Evolutionary conservation across 2,329 filamentous ascomycete species (phyloP), one percentile per base, ranked within the genome.

Genomic region (Clonostachys rosea): DNA sequence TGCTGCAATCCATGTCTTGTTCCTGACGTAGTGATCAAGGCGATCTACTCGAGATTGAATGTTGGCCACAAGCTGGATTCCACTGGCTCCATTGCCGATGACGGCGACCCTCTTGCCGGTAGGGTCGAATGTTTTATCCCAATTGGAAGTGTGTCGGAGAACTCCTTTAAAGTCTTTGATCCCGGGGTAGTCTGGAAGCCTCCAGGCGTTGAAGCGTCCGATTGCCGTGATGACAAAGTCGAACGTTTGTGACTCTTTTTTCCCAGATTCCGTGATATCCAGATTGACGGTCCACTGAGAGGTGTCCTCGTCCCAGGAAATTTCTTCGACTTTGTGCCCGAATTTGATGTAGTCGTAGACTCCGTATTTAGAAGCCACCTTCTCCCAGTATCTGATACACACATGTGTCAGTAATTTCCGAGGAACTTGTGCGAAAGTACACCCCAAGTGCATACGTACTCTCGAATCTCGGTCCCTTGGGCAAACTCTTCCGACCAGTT

Each of bases 401-500:
- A 30, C 24, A 30, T 10, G 24, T 30, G 9, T 30, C 24, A 30
- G 24, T 8, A 8, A 30, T 10, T 30, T 10, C 2, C 4, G 24
- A 30, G 24, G 3, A 30, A 10, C 24, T 4, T 10, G 9, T 30
- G 24, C 10, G 9, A 10, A 8, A 8, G 7, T 24, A 24, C 7
- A 24, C 7, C 24, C 24, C 24, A 24, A 30, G 24, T 10, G 24
- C 24, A 30, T 30, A 30, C 24, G 24, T 30, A 43, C 24, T 30
- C 16, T 14, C 17, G 42, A n/a, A 43, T 43, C 24, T 90, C 86
- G 5, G 67, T 59, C 0, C 85, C 85, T 35, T 79, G 78, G 0
- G 85, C 78, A 56, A 87, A 89, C 49, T 83, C 74, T 54, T 87
- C 81, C 0, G 74, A 75, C 86, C 86, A 90, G 53, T 86, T 72